Percentiles rank a stretch among this genome's conserved stretches.
Conservation (phyloP, 2,329 filamentous ascomycete species). For the Xenosphaeropsis pyriputrescens region DNA sequence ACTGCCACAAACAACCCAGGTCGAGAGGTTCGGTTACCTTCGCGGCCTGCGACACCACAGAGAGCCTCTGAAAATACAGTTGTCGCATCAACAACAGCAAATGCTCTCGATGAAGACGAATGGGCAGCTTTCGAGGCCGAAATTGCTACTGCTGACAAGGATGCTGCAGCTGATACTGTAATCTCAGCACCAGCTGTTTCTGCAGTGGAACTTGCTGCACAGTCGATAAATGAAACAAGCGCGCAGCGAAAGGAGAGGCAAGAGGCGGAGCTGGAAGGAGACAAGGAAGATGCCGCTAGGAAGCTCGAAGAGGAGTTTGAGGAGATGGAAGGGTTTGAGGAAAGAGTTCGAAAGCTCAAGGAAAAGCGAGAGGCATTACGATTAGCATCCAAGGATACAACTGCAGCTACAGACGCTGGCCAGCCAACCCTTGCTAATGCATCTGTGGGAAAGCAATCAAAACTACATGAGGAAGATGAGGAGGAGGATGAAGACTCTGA, state of each 20-base stretch:
- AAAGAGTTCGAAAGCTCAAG: conserved; percentile 52
- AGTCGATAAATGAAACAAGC: conserved; percentile 33
- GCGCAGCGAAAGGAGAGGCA: conserved; percentile 29
- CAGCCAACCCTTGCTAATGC: conserved; percentile 9
- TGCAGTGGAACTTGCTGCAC: conserved; percentile 43
- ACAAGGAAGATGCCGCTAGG: conserved; percentile 61
- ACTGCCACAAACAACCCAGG: conserved; percentile 24
- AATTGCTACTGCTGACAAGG: conserved; percentile 35
- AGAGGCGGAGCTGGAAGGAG: conserved; percentile 44
- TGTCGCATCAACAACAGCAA: conserved; percentile 10
- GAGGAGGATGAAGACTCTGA: conserved; percentile 27
- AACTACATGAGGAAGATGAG: conserved; percentile 28
- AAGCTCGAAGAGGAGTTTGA: conserved; percentile 67
- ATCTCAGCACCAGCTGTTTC: conserved; percentile 58
- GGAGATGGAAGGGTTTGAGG: conserved; percentile 69
- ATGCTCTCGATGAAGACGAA: conserved; percentile 56
- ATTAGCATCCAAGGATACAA: conserved; percentile 18
- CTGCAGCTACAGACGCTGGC: conserved; percentile 10
- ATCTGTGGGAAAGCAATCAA: conserved; percentile 15
- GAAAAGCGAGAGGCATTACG: conserved; percentile 56
- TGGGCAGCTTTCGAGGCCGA: conserved; percentile 84
- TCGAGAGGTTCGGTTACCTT: conserved; percentile 47
- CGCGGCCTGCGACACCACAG: conserved; percentile 43
- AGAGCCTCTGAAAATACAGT: conserved; percentile 25
- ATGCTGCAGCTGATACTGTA: conserved; percentile 30